A percentile compares a stretch with the other conserved stretches of the same genome.
Evolutionary conservation across 208 protist species (phyloP).

Genomic region (Wallacemonas sp.): DNA sequence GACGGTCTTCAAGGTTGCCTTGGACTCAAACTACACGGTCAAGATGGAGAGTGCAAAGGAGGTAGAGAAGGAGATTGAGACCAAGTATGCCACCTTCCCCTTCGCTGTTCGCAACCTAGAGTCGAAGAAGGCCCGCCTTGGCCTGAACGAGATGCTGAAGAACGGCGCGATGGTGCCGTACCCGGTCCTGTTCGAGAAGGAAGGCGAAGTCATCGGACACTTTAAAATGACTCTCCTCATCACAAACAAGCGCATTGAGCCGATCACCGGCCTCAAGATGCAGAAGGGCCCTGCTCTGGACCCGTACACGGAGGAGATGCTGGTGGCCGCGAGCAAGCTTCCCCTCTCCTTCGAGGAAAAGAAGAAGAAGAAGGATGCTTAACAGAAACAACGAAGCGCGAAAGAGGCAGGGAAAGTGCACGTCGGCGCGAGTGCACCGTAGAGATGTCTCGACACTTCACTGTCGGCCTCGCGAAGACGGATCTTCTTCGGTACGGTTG

Average conservation of each 20-base stretch:
- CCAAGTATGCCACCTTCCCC: slow-evolving; percentile 94
- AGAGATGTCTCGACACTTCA: too few relatives aligned
- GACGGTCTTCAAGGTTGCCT: slow-evolving; percentile 95
- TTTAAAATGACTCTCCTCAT: slow-evolving; percentile 92
- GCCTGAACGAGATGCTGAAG: slow-evolving; percentile 95
- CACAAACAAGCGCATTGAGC: slow-evolving; percentile 88
- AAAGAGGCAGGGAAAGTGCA: background rate
- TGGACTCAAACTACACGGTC: slow-evolving; percentile 94
- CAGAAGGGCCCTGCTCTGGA: slow-evolving; percentile 78
- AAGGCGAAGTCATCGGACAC: slow-evolving; percentile 89
- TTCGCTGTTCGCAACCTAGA: slow-evolving; percentile 95
- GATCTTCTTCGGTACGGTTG: too few relatives aligned
- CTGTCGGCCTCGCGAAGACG: too few relatives aligned
- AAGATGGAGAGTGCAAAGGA: slow-evolving; percentile 97
- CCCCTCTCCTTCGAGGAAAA: slow-evolving; percentile 87
- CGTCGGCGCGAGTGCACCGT: too few relatives aligned
- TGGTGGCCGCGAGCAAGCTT: slow-evolving; percentile 79
- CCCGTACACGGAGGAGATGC: slow-evolving; percentile 84
- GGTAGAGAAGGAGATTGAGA: slow-evolving; percentile 94
- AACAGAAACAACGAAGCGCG: background rate
- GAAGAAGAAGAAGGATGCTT: slow-evolving; percentile 58
- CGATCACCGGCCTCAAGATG: slow-evolving; percentile 84
- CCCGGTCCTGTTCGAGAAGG: slow-evolving; percentile 95
- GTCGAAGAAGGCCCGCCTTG: slow-evolving; percentile 93
- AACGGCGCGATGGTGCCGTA: slow-evolving; percentile 96